phyloP scores from a whole-genome alignment of 2,329 filamentous ascomycete species.

The Elsinoe australis region DNA sequence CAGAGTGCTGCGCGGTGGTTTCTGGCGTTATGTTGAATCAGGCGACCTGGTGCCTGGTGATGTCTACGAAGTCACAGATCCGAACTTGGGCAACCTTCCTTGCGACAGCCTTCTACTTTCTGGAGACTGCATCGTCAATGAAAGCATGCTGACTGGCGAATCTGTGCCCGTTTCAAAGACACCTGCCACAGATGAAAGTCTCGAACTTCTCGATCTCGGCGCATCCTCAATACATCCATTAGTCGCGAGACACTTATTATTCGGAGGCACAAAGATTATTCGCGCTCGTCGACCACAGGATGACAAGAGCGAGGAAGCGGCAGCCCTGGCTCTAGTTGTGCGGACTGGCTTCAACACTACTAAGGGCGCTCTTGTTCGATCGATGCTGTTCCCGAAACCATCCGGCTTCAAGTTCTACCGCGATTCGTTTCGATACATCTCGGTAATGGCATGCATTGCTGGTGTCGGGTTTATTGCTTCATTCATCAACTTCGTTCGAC shows the following conservation, averaged over 20 bases:
- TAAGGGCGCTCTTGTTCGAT: constrained; percentile 88
- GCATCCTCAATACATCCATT: constrained; percentile 77
- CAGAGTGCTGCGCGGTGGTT: constrained; percentile 84
- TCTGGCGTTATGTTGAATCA: constrained; percentile 85
- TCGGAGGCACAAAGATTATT: constrained; percentile 91
- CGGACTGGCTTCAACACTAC: constrained; percentile 96
- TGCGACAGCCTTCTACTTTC: constrained; percentile 86
- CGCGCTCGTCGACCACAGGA: constrained; percentile 82
- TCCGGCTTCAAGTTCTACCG: constrained; percentile 98
- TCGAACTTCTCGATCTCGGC: constrained; percentile 67
- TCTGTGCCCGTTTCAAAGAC: constrained; percentile 94
- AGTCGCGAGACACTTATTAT: constrained; percentile 81
- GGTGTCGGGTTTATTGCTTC: constrained; percentile 81
- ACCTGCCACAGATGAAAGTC: constrained; percentile 70
- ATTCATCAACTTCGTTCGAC: constrained; percentile 82
- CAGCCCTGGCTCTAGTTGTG: constrained; percentile 83
- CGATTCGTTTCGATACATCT: constrained; percentile 95
- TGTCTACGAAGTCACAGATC: constrained; percentile 94
- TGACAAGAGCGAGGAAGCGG: constrained; percentile 75
- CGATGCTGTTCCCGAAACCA: constrained; percentile 97
- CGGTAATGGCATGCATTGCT: constrained; percentile 86
- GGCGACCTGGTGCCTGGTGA: constrained; percentile 89
- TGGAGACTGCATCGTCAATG: constrained; percentile 96
- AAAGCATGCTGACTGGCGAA: constrained; percentile 97
- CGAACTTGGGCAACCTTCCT: constrained; percentile 76